Conservation (phyloP, 768 basidiomycete species). For the Botryobasidium botryosum region DNA sequence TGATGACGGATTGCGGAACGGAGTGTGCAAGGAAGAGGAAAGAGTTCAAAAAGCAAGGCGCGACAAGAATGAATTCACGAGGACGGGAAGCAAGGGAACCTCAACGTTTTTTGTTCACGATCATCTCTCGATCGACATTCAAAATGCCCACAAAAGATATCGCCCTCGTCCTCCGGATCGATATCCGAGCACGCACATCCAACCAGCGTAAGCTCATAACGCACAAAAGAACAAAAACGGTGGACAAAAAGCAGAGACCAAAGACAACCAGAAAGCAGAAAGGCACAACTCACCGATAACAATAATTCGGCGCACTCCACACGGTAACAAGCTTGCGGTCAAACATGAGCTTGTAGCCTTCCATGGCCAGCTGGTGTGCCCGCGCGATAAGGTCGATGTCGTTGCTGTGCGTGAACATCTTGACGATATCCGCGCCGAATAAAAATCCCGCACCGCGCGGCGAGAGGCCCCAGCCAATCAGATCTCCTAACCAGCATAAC, state of each 20-base stretch:
- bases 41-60: no score
- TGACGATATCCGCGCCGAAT: slow-evolving; percentile 85
- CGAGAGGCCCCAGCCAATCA: slow-evolving; percentile 87
- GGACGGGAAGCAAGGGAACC: no score
- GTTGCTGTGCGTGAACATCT: slow-evolving; percentile 79
- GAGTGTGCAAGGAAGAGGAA: no score
- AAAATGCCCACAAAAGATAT: no score
- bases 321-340: slow-evolving; percentile 90
- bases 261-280: not conserved
- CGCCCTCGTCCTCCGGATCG: no score
- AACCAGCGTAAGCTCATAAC: no score
- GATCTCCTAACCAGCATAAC: slow-evolving; percentile 49
- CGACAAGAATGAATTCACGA: no score
- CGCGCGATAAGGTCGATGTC: slow-evolving; percentile 88
- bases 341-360: slow-evolving; percentile 95
- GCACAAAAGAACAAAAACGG: slow-evolving; percentile 5
- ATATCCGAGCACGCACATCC: no score
- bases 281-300: slow-evolving; percentile 60
- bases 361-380: slow-evolving; percentile 96
- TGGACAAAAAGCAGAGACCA: not conserved
- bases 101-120: no score
- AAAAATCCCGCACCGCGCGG: slow-evolving; percentile 95
- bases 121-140: no score
- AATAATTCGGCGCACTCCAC: slow-evolving; percentile 97
- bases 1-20: no score